phyloP scores from a whole-genome alignment of 768 basidiomycete genomes.

The Suillus cothurnatus region DNA sequence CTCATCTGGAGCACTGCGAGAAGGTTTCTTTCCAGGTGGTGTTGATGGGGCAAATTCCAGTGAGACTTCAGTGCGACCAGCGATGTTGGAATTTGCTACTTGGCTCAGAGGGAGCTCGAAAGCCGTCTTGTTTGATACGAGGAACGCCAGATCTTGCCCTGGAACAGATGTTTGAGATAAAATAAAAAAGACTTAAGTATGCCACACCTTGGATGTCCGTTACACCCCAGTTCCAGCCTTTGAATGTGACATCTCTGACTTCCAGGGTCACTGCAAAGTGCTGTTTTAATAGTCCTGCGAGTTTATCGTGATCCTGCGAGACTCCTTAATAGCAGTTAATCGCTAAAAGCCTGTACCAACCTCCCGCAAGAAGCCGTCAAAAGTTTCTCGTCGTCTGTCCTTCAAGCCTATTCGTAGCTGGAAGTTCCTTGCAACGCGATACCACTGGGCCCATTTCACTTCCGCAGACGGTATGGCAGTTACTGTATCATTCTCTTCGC shows the following conservation, averaged over 20 bases:
- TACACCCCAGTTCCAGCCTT: slow-evolving; percentile 99
- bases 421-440: slow-evolving; percentile 89
- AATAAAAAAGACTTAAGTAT: neutral
- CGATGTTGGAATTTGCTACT: slow-evolving; percentile 97
- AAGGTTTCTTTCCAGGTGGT: slow-evolving; percentile 43
- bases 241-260: slow-evolving; percentile 81
- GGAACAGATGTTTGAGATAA: slow-evolving; percentile 10
- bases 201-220: slow-evolving; percentile 87
- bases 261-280: slow-evolving; percentile 88
- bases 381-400: slow-evolving; percentile 76
- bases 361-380: slow-evolving; percentile 93
- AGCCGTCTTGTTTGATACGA: slow-evolving; percentile 82
- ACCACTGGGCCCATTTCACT: slow-evolving; percentile 90
- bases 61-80: slow-evolving; percentile 96
- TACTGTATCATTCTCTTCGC: slow-evolving; percentile 63
- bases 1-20: slow-evolving; percentile 64
- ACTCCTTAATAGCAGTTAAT: slow-evolving; percentile 5
- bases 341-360: slow-evolving; percentile 39
- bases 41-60: slow-evolving; percentile 81
- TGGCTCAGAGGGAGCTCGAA: slow-evolving; percentile 87
- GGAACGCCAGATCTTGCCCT: slow-evolving; percentile 93
- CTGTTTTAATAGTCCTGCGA: slow-evolving; percentile 80
- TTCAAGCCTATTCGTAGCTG: slow-evolving; percentile 86
- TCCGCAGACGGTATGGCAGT: slow-evolving; percentile 66
- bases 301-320: slow-evolving; percentile 82